A percentile compares a stretch with the other conserved stretches of the same genome.
Conservation (phyloP, 176 grass and related monocot genomes). For the Aegilops speltoides region DNA sequence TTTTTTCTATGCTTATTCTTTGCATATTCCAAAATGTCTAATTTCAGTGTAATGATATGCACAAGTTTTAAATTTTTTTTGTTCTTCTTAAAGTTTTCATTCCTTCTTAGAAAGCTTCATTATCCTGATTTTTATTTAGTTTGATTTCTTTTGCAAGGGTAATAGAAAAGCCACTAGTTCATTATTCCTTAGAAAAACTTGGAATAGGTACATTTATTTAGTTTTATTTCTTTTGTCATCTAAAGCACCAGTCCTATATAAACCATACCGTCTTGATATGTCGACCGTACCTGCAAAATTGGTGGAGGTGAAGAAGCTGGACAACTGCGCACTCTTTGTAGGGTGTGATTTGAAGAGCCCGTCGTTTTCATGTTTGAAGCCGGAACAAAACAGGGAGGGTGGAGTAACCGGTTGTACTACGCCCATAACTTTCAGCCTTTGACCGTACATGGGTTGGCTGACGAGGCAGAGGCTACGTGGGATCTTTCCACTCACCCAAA, state of each 20-base stretch:
- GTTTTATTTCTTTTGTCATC: neutral
- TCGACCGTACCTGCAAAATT: conserved; percentile 5
- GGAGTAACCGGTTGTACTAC: neutral
- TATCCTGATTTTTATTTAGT: too few relatives aligned
- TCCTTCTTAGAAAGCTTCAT: too few relatives aligned
- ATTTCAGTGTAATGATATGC: too few relatives aligned
- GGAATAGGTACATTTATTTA: too few relatives aligned
- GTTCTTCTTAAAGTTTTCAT: too few relatives aligned
- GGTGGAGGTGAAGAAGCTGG: conserved; percentile 16
- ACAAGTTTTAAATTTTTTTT: too few relatives aligned
- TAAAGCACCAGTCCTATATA: neutral
- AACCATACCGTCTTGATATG: neutral
- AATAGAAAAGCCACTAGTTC: too few relatives aligned
- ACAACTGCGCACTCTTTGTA: conserved; percentile 1
- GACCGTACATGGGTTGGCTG: neutral
- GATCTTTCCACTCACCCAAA: neutral
- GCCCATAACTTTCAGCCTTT: neutral
- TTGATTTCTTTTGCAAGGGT: too few relatives aligned
- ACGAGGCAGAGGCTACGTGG: neutral
- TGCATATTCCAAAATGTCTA: too few relatives aligned
- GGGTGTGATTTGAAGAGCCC: neutral
- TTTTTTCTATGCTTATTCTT: too few relatives aligned
- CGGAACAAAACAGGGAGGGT: neutral
- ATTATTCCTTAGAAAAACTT: too few relatives aligned
- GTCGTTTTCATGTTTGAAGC: neutral